Base-by-base conservation (phyloP, 139 green algal species). In the Microglena sp. region DNA sequence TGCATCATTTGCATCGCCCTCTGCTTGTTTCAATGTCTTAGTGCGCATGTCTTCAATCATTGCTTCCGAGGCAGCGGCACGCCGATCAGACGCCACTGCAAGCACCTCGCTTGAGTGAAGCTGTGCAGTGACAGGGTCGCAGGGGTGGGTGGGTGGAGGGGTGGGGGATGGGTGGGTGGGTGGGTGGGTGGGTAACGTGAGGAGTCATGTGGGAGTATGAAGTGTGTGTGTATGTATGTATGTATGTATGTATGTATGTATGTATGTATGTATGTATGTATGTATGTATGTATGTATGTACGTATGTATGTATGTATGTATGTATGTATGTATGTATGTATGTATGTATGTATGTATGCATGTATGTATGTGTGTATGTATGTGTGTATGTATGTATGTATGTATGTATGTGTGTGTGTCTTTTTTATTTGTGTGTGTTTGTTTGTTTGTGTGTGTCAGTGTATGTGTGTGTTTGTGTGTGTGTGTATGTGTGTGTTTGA, bases 231-330 rank as follows among this genome's bases (percentile, higher is more conserved):
- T n/a, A n/a, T n/a, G n/a, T n/a, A n/a, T n/a, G n/a, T n/a, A n/a
- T n/a, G n/a, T n/a, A n/a, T n/a, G n/a, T n/a, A n/a, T n/a, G n/a
- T n/a, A n/a, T n/a, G n/a, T n/a, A n/a, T n/a, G n/a, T n/a, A n/a
- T n/a, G n/a, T n/a, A n/a, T n/a, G 53, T 62, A 29, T 36, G 55
- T 62, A 29, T 36, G 29, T 62, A 29, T 62, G 55, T 62, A 29
- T 62, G 55, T 62, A 29, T 8, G 28, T 62, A 18, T 15, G 15
- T 18, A 18, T 18, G 43, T 15, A 15, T 18, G 4, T 18, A 36
- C 32, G 82, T 59, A 26, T 64, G 33, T 40, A 7, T 44, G 27
- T 64, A 34, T 44, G 34, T 40, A 26, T 64, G 58, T 53, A 30
- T 44, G 58, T 40, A 36, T 64, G 58, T 53, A 34, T 44, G 32